Conservation (phyloP, 768 basidiomycete genomes). For the Kwoniella botswanensis region DNA sequence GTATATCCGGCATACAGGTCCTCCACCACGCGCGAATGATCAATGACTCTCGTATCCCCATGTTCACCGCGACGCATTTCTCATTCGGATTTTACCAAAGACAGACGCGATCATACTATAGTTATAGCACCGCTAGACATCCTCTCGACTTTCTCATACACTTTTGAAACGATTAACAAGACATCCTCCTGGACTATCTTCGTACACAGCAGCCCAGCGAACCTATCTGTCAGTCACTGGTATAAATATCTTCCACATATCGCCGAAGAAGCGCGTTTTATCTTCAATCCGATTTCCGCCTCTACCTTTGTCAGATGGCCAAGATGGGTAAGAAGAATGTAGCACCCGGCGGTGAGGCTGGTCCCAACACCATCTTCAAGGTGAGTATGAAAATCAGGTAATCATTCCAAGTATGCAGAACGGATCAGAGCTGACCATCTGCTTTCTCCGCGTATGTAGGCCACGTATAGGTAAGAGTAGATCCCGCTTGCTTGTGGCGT, state of each 20-base stretch:
- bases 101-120: not conserved
- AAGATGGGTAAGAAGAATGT: constrained; percentile 51
- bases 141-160: not conserved
- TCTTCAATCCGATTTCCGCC: not conserved
- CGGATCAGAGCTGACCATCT: constrained; percentile 14
- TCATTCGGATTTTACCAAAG: not conserved
- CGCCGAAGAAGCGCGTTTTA: not conserved
- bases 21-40: constrained; percentile 20
- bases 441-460: constrained; percentile 26
- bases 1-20: constrained; percentile 4
- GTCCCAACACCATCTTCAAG: constrained; percentile 55
- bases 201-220: not conserved
- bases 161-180: not conserved
- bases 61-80: constrained; percentile 8
- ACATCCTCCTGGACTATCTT: not conserved
- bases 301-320: constrained; percentile 2
- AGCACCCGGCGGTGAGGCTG: constrained; percentile 43
- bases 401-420: not conserved
- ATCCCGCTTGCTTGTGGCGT: not conserved
- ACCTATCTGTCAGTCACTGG: too few species aligned
- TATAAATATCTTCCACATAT: not conserved
- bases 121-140: not conserved
- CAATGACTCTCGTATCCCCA: not conserved
- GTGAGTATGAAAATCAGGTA: constrained; percentile 26
- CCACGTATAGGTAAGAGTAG: constrained; percentile 52